Base-by-base conservation (phyloP, 352 stramenopile genomes). In the Globisporangium polare region DNA sequence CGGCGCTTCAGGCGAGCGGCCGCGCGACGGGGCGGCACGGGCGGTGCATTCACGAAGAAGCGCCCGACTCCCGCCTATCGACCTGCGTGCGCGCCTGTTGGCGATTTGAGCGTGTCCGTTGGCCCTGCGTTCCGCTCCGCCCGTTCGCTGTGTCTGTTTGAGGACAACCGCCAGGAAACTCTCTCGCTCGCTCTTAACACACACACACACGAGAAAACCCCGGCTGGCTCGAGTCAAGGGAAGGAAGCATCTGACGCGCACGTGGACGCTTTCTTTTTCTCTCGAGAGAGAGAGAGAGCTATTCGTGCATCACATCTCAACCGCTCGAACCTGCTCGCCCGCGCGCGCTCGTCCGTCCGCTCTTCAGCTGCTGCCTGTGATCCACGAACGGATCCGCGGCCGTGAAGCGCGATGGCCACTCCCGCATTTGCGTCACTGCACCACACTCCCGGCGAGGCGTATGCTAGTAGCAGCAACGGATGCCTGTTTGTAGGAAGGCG, bases 401-500 rank as follows among this genome's bases (percentile, higher is more conserved):
- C 41, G 41, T 22, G 41, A 46, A 46, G 41, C 41, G 17, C 15
- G 69, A 65, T 65, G 59, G 50, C 59, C 39, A 65, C 59, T 65
- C 41, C 50, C 29, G 31, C 50, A 59, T 65, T 65, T 59, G 59
- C 59, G 18, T 20, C 41, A 17, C 39, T 35, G 20, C 29, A 43
- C 59, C 41, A 68, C 41, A 55, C 60, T 26, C 63, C 58, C 12
- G 59, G 53, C 39, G 55, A 66, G 51, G 31, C 66, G 58, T 64
- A 70, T 41, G 29, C 37, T 9, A 15, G 39, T 15, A 39, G 9
- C 9, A 39, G 33, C n/a, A 45, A 67, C 20, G 53, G 35, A 27
- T 77, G 72, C 35, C 61, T 71, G 41, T 91, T 89, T 54, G 80
- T 92, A 22, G 59, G 77, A 20, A 46, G 41, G 3, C 69, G 77